Conservation (phyloP, 2,329 filamentous ascomycete species). For the Triangularia verruculosa region DNA sequence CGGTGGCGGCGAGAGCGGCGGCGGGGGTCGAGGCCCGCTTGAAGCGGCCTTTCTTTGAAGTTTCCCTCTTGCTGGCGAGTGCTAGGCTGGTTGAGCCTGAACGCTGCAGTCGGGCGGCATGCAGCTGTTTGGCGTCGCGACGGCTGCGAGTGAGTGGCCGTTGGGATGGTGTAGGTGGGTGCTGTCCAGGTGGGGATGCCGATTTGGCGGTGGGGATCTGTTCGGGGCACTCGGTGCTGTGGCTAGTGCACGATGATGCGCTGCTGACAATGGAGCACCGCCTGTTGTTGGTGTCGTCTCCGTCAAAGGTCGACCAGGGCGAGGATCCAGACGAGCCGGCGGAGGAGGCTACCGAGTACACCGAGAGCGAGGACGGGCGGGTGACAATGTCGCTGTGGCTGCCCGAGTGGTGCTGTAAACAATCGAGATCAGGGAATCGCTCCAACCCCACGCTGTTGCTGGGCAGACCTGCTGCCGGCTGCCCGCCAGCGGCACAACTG, state of each 20-base stretch:
- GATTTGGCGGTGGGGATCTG: conserved; percentile 1
- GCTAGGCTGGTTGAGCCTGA: conserved; percentile 40
- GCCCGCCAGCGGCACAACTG: conserved; percentile 6
- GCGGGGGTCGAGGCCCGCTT: conserved; percentile 36
- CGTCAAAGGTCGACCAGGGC: conserved; percentile 24
- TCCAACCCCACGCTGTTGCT: conserved; percentile 8
- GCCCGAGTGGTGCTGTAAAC: conserved; percentile 18
- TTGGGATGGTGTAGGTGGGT: conserved; percentile 24
- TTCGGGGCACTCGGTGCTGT: conserved; percentile 4
- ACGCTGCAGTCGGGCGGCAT: conserved; percentile 48
- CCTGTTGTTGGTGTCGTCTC: conserved; percentile 26
- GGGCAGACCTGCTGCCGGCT: conserved; percentile 4
- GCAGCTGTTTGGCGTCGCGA: conserved; percentile 48
- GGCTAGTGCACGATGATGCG: conserved; percentile 24
- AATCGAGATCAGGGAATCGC: conserved; percentile 22
- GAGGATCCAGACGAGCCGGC: conserved; percentile 30
- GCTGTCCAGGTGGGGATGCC: conserved; percentile 10
- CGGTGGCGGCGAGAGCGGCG: conserved; percentile 44
- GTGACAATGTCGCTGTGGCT: conserved; percentile 10
- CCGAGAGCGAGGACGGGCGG: conserved; percentile 29
- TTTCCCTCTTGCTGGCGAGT: conserved; percentile 31
- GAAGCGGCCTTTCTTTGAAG: conserved; percentile 34
- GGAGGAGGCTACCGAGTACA: conserved; percentile 32
- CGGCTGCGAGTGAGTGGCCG: conserved; percentile 36
- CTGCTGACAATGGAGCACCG: conserved; percentile 32